These are phyloP conservation scores for Auriscalpium vulgare DNA, from an alignment of 768 basidiomycete species.

Conservation along the genomic window DNA sequence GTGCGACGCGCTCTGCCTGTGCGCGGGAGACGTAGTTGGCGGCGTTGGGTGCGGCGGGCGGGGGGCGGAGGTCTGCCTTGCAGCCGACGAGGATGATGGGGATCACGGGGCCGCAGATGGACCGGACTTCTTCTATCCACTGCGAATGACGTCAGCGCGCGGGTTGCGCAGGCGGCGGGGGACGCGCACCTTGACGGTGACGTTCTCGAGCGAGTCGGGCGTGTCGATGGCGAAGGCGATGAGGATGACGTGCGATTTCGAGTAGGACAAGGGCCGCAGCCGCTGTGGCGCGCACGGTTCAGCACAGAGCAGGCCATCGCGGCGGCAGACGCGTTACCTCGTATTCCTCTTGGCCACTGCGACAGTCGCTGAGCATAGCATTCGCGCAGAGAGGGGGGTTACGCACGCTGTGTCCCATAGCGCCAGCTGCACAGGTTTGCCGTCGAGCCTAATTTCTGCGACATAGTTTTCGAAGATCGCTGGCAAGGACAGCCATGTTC, in stretches of 20 bases:
- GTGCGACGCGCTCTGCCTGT: constrained; percentile 77
- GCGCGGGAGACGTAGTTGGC: constrained; percentile 62
- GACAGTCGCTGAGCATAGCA: constrained; percentile 8
- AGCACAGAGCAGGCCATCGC: background rate
- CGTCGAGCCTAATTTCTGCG: constrained; percentile 95
- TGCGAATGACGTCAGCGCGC: constrained; percentile 22
- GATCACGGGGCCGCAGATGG: constrained; percentile 87
- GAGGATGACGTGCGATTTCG: constrained; percentile 96
- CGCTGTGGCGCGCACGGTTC: constrained; percentile 41
- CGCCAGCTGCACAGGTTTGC: constrained; percentile 94
- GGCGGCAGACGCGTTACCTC: constrained; percentile 48
- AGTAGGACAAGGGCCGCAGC: constrained; percentile 93
- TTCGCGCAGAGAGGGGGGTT: constrained; percentile 2
- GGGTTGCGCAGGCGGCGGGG: too few relatives aligned
- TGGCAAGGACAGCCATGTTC: constrained; percentile 23
- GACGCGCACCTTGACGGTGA: constrained; percentile 86
- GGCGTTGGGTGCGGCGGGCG: constrained; percentile 36
- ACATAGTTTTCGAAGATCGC: constrained; percentile 99
- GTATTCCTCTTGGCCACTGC: constrained; percentile 96
- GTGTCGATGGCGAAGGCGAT: constrained; percentile 97
- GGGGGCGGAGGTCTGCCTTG: constrained; percentile 86
- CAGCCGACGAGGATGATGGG: constrained; percentile 95
- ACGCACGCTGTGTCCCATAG: constrained; percentile 99
- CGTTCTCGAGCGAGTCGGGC: constrained; percentile 94
- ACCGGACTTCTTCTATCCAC: constrained; percentile 99